Percentiles rank a stretch among this genome's conserved stretches.
These are phyloP conservation scores for Vaccinium macrocarpon DNA, from an alignment of 148 eudicot genomes.

Conservation along the genomic window DNA sequence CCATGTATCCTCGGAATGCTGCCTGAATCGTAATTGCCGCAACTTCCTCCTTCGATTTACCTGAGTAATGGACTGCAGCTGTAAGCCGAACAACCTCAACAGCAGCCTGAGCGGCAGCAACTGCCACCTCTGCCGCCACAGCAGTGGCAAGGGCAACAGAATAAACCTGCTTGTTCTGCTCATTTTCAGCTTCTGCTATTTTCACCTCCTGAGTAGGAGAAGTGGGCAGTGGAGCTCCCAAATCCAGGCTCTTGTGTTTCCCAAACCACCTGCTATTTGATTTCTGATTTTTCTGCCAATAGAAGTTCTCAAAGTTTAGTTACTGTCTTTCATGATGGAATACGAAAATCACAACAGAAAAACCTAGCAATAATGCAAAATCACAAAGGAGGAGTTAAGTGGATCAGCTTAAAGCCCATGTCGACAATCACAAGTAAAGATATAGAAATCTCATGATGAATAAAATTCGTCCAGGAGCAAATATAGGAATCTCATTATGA, in stretches of 20 bases:
- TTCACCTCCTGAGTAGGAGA: constrained; percentile 38
- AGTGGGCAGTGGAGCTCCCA: constrained; percentile 26
- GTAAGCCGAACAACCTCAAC: constrained; percentile 83
- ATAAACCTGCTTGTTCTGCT: constrained; percentile 65
- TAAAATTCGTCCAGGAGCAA: neutral
- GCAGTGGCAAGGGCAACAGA: constrained; percentile 78
- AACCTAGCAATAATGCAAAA: neutral
- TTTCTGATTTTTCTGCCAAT: constrained; percentile 36
- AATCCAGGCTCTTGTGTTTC: constrained; percentile 33
- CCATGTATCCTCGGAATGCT: constrained; percentile 78
- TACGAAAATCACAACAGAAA: neutral
- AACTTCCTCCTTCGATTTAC: constrained; percentile 67
- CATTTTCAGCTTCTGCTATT: constrained; percentile 42
- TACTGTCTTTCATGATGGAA: neutral
- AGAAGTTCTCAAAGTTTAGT: neutral
- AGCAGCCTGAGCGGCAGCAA: constrained; percentile 83
- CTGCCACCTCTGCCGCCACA: constrained; percentile 85
- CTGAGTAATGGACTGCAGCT: constrained; percentile 34
- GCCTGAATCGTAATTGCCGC: constrained; percentile 82
- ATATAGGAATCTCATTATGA: neutral
- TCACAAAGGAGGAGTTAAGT: neutral
- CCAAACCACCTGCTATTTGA: constrained; percentile 45
- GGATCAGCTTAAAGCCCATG: neutral
- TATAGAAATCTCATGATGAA: neutral
- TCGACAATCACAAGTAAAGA: neutral